Evolutionary conservation across 371 early-diverging fungal species (phyloP), one percentile per base, ranked within the genome.

Genomic region (Fennellomyces sp.): DNA sequence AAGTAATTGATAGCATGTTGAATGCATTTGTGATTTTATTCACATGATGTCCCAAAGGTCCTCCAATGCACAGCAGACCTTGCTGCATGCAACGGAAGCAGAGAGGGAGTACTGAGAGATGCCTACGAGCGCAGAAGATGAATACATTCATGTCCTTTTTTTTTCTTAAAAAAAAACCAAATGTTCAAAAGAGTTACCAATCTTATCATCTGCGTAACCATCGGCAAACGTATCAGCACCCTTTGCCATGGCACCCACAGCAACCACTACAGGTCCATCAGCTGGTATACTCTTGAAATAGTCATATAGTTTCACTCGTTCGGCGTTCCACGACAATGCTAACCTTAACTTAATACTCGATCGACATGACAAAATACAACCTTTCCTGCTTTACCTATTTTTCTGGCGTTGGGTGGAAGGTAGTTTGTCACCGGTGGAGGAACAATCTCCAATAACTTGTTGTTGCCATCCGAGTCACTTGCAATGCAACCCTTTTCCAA

Each of bases 221-320:
- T 97, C 97, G 10, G 93, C 97, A 88, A 94, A 97, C 61, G 89
- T 86, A 67, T 97, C 97, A 52, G 81, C 80, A 13, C 99, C 98
- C 65, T 95, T 95, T 6, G 97, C 96, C 90, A 97, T 90, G 5
- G 98, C 98, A 15, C 98, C 98, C 21, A 99, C 90, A 38, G 94
- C 91, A 35, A 97, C 92, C 8, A 92, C 91, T 29, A 97, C 77
- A 27, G 91, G 87, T 33, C 90, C 74, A 49, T 90, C 89, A 25
- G 72, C 72, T 6, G 91, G 89, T 17, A 96, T 33, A 21, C 76
- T 26, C 85, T 87, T 54, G 80, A 72, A 96, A 73, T 90, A 96
- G 10, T 87, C 75, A 45, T 77, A 84, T 33, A 95, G 65, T 2
- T 85, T 83, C 15, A 96, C 93, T 17, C 91, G 87, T 5, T 90